phyloP scores from a whole-genome alignment of 1,139 yeast species.

The Hanseniaspora sp. region DNA sequence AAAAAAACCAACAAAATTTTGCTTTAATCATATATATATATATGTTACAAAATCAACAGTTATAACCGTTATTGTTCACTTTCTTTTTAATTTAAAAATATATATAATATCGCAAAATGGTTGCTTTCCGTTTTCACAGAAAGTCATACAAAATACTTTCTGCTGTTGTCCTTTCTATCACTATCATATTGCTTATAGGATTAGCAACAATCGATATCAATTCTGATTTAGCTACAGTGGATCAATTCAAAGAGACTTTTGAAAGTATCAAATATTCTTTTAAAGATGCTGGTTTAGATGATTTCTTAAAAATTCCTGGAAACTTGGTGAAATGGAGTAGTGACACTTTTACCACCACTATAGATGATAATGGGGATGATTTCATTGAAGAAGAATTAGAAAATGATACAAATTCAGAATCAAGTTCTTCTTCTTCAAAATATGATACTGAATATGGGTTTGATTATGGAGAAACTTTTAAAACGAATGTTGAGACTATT shows the following conservation, averaged over 20 bases:
- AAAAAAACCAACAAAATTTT: too few relatives aligned
- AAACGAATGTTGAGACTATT: slow-evolving; percentile 13
- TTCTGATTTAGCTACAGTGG: slow-evolving; percentile 2
- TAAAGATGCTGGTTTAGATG: neutral
- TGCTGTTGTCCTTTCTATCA: too few relatives aligned
- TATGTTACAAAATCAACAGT: too few relatives aligned
- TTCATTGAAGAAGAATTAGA: slow-evolving; percentile 16
- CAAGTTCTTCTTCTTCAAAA: neutral
- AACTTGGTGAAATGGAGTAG: slow-evolving; percentile 12
- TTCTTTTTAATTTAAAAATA: too few relatives aligned
- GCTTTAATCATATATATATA: too few relatives aligned
- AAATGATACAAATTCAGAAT: slow-evolving; percentile 6
- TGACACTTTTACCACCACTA: neutral
- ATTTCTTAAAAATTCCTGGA: slow-evolving; percentile 2
- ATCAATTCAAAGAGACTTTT: slow-evolving; percentile 3
- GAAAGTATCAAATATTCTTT: neutral
- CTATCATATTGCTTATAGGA: too few relatives aligned
- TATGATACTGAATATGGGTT: slow-evolving; percentile 2
- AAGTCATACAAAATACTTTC: too few relatives aligned
- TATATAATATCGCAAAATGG: too few relatives aligned
- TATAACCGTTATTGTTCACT: too few relatives aligned
- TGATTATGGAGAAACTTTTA: slow-evolving; percentile 5
- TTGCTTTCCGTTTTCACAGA: too few relatives aligned
- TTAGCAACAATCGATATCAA: too few relatives aligned
- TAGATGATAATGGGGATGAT: neutral